Conservation (phyloP, 495 filamentous ascomycete genomes). For the Oleoguttula mirabilis region DNA sequence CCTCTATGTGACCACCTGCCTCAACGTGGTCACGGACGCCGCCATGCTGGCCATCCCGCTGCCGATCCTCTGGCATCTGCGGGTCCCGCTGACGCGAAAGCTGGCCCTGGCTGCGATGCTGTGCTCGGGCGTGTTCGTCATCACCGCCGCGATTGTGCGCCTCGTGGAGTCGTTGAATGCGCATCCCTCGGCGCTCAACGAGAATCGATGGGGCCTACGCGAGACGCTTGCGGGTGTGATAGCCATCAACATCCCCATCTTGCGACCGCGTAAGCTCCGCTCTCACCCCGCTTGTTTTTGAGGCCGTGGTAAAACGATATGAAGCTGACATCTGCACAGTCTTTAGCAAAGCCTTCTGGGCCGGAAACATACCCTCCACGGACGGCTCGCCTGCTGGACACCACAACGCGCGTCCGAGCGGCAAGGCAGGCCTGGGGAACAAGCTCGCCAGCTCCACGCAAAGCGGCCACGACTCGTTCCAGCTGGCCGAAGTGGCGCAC, state of each 20-base stretch:
- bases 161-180: background rate
- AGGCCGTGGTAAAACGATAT: background rate
- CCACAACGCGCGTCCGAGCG: background rate
- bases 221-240: background rate
- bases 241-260: background rate
- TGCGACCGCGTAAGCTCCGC: background rate
- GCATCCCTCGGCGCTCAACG: slow-evolving; percentile 1
- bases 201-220: slow-evolving; percentile 5
- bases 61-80: background rate
- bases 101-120: background rate
- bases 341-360: background rate
- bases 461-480: background rate
- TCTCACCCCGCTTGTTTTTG: too few relatives aligned
- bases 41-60: slow-evolving; percentile 5
- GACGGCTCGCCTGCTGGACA: background rate
- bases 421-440: background rate
- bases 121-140: slow-evolving; percentile 6
- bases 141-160: slow-evolving; percentile 2
- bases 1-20: slow-evolving; percentile 3
- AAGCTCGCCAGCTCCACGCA: background rate
- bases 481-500: background rate
- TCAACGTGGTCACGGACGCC: slow-evolving; percentile 6
- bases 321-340: background rate
- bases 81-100: slow-evolving; percentile 1
- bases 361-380: background rate